Evolutionary conservation across 305 asterid species (phyloP).

Genomic region (Solanum chacoense): DNA sequence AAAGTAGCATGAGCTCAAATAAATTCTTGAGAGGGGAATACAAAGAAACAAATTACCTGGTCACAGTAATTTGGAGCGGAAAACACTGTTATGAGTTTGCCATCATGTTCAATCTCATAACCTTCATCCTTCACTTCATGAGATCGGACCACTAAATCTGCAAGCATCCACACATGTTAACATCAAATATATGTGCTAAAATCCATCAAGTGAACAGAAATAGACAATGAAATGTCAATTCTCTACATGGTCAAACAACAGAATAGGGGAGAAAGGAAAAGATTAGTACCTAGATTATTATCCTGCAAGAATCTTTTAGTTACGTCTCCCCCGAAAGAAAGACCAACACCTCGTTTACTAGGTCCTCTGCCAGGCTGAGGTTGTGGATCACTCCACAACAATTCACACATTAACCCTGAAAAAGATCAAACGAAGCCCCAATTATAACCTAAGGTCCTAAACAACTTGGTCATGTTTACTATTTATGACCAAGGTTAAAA

Average conservation of each 20-base stretch:
- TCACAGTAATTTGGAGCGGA: constrained; percentile 99
- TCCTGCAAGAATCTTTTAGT: constrained; percentile 88
- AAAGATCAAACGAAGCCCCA: constrained; percentile 2
- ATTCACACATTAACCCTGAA: constrained; percentile 92
- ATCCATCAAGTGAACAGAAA: background rate
- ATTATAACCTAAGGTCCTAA: background rate
- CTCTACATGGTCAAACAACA: background rate
- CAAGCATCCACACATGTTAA: background rate
- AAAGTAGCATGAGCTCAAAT: background rate
- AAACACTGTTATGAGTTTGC: constrained; percentile 95
- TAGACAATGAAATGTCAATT: background rate
- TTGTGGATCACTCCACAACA: constrained; percentile 99
- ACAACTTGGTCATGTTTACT: background rate
- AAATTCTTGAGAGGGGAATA: background rate
- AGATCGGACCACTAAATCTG: constrained; percentile 94
- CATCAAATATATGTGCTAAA: background rate
- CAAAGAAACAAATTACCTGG: constrained; percentile 45
- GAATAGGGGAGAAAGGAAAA: background rate
- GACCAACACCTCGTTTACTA: constrained; percentile 98
- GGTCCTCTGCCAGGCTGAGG: constrained; percentile 99
- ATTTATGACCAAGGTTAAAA: background rate
- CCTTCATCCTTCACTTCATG: constrained; percentile 99
- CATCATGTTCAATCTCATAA: constrained; percentile 92
- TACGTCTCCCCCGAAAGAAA: constrained; percentile 82
- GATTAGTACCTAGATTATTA: constrained; percentile 57